These are phyloP conservation scores for Eucalyptus cloeziana DNA, from an alignment of 345 rosid species.

Conservation along the genomic window DNA sequence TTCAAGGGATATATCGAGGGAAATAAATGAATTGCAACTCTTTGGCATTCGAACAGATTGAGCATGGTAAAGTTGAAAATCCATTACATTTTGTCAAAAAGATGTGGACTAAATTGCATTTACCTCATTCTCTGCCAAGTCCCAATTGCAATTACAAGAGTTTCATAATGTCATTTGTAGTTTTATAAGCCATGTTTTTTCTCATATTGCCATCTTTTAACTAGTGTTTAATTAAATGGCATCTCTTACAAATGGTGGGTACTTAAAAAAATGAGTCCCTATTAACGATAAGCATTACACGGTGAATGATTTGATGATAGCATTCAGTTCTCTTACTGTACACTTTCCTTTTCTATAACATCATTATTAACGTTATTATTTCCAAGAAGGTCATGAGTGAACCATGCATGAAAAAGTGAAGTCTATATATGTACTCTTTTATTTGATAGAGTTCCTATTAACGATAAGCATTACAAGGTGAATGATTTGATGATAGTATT, in stretches of 20 bases:
- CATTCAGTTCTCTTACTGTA: background rate
- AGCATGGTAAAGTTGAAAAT: background rate
- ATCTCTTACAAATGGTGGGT: background rate
- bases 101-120: background rate
- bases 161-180: background rate
- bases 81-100: background rate
- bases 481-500: too few relatives aligned
- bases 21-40: background rate
- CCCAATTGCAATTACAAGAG: background rate
- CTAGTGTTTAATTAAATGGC: background rate
- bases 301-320: background rate
- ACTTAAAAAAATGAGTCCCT: too few relatives aligned
- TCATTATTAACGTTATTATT: background rate
- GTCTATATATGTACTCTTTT: background rate
- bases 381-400: background rate
- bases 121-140: background rate
- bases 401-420: background rate
- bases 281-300: rapidly evolving
- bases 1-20: background rate
- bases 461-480: too few relatives aligned
- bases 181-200: background rate
- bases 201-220: background rate
- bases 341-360: background rate
- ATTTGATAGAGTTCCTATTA: background rate
- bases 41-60: background rate